These are phyloP conservation scores for Vaccinium macrocarpon DNA, from an alignment of 148 eudicot genomes.

Conservation along the genomic window DNA sequence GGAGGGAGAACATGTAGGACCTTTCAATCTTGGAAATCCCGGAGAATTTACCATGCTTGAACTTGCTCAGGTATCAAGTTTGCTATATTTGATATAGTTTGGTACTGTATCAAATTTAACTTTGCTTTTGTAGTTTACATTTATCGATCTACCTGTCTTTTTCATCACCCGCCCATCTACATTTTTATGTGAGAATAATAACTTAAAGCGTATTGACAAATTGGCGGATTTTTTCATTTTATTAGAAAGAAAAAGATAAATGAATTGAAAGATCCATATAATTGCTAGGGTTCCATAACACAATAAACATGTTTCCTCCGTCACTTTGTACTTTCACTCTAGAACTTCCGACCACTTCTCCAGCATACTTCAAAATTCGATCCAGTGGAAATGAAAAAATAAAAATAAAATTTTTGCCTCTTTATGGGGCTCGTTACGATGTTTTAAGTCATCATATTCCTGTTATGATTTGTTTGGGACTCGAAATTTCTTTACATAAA, in stretches of 20 bases:
- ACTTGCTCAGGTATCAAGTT: conserved; percentile 74
- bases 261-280: neutral
- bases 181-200: neutral
- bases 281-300: neutral
- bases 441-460: neutral
- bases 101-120: neutral
- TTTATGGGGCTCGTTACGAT: neutral
- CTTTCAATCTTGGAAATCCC: conserved; percentile 93
- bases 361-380: too few relatives aligned
- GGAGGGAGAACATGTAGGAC: conserved; percentile 99
- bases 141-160: neutral
- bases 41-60: conserved; percentile 99
- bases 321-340: too few relatives aligned
- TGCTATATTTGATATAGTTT: neutral
- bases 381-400: too few relatives aligned
- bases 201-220: neutral
- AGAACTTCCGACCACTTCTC: too few relatives aligned
- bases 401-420: too few relatives aligned
- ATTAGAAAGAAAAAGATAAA: neutral
- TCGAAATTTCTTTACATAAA: neutral
- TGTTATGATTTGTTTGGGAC: neutral
- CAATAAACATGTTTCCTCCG: neutral
- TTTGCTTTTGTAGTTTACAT: neutral
- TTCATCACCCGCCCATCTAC: neutral
- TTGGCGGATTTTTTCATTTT: neutral